Base-by-base conservation (phyloP, 352 stramenopile species). In the Phytophthora foliorum region DNA sequence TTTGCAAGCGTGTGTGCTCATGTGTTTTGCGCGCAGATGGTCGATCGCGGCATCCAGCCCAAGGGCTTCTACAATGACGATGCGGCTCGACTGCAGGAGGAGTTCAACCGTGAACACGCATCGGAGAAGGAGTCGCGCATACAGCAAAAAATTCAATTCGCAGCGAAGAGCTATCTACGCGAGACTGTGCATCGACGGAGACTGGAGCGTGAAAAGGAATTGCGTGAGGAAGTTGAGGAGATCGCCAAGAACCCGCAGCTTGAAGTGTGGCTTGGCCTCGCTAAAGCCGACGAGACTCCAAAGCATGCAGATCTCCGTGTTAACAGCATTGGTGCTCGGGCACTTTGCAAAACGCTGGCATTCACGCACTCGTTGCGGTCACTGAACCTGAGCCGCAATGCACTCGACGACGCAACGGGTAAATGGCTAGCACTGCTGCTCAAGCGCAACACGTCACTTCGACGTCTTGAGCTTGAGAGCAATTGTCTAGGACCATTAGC, bases 51-150 rank as follows among this genome's bases (percentile, higher is more conserved):
- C 21, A 93, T 93, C 54, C 87, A 95, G 58, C 85, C 87, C 39
- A 92, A 95, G 49, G 87, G 84, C 13, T 95, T 93, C 49, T 95
- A 90, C 74, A 95, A 93, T 61, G 87, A 95, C 67, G 85, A 95
- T 66, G 87, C 85, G 21, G 77, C 78, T 31, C 81, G 85, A n/a
- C 74, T 95, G 10, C 87, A 95, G 54, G 85, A 95, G 27, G 83
- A 92, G 58, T 92, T 92, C 66, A 86, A 92, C 56, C 77, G 82
- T 49, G 85, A 93, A 49, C 82, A 93, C 67, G 73, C 70, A 24
- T 79, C 81, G 2, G 87, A 95, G 60, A 78, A 78, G 17, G 83
- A 92, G 29, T 77, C 76, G 36, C 78, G 87, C 34, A 78, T 88
- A 58, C 74, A 88, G 42, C 82, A 92, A 41, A 90, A 89, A 57